Evolutionary conservation across 2,329 filamentous ascomycete species (phyloP).

Genomic region (Neonectria hederae): DNA sequence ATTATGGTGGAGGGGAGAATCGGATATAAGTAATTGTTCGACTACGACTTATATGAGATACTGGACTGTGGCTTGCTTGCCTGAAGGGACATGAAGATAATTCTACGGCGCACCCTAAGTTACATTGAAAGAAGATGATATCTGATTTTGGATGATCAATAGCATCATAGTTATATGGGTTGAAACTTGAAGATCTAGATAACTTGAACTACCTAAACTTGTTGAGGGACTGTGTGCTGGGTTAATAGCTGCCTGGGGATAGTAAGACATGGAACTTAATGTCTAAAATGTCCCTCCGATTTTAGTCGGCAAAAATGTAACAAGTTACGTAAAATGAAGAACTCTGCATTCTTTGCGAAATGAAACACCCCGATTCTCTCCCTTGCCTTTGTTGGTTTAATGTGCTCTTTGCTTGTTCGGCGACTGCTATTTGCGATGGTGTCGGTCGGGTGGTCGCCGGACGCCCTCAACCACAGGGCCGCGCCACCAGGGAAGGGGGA

Average conservation of each 20-base stretch:
- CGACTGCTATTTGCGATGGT: neutral
- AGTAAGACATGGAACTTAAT: neutral
- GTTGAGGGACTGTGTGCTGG: too few relatives aligned
- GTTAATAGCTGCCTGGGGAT: neutral
- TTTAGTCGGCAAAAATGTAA: neutral
- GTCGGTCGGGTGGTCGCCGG: neutral
- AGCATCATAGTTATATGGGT: neutral
- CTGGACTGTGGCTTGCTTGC: neutral
- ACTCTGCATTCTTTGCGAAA: neutral
- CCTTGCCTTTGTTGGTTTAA: neutral
- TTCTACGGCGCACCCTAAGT: too few relatives aligned
- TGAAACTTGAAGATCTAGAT: neutral
- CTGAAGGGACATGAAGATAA: neutral
- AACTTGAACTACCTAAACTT: too few relatives aligned
- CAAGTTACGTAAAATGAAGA: too few relatives aligned
- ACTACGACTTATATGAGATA: slow-evolving; percentile 4
- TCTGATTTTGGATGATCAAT: neutral
- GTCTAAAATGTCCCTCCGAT: neutral
- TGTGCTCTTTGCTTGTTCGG: neutral
- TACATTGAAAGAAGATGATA: too few relatives aligned
- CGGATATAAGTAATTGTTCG: neutral
- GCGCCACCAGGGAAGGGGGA: neutral
- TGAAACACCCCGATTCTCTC: neutral
- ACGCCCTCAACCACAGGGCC: neutral
- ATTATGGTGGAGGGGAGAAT: neutral